Base-by-base conservation (phyloP, 192 early-diverging fungal genomes). In the Fimicolochytrium jonesii region DNA sequence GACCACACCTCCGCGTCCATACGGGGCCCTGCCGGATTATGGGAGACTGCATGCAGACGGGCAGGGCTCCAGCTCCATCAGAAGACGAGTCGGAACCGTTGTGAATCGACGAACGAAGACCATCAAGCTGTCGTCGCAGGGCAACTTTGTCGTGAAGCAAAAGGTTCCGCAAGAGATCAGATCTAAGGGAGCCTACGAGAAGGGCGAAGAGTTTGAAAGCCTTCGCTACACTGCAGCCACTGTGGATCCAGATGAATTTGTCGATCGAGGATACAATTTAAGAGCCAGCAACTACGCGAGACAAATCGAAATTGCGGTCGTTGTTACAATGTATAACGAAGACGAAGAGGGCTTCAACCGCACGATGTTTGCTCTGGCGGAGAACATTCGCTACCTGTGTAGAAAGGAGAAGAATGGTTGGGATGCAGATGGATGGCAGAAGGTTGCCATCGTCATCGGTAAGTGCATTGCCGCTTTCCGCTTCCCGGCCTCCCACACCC, bases 351-450 rank as follows among this genome's bases (percentile, higher is more conserved):
- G 93, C 44, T 96, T 96, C 71, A 87, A 85, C 72, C 82, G 89
- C 48, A 91, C 94, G 0, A 92, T 94, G 86, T 72, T 86, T 37
- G 87, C 88, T 2, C 83, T 94, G 10, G 89, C 89, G 79, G 87
- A 92, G 37, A 81, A 81, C 66, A 73, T 81, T 56, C 64, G 69
- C 4, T 81, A 76, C 41, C 61, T 81, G 43, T 78, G 76, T 62
- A 42, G 55, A 20, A 56, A 66, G 44, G 66, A 59, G 15, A 59
- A 63, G 29, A 58, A 53, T 23, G 50, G 60, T 15, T 89, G 86
- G 89, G 85, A 86, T 39, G 80, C 74, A 17, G 75, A 90, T 50
- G 85, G 86, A 5, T 93, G 91, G 91, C 74, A 90, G 78, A 93
- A 93, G 66, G 86, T 90, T 1, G 87, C 88, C 50, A 83, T 93